These are phyloP conservation scores for Lentinus brumalis DNA, from an alignment of 768 basidiomycete genomes.

Conservation along the genomic window DNA sequence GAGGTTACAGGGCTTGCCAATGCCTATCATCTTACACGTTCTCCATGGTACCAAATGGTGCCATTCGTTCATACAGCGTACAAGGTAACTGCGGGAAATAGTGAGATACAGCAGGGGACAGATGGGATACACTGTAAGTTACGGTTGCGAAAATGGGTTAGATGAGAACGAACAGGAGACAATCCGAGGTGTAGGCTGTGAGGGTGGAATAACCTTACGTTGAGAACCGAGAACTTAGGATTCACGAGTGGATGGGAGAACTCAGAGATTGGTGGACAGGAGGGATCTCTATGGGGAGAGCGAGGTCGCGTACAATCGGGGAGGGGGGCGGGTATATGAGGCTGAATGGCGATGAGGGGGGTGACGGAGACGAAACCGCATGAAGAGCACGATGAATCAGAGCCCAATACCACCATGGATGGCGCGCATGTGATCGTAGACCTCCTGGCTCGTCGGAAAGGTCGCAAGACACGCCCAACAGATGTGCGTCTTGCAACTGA, in stretches of 20 bases:
- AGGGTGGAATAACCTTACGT: too few relatives aligned
- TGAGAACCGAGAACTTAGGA: too few relatives aligned
- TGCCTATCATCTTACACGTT: too few relatives aligned
- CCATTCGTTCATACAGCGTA: background rate
- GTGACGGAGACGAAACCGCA: background rate
- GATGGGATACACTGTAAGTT: too few relatives aligned
- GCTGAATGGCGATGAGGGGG: background rate
- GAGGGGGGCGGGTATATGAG: background rate
- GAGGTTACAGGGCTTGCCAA: too few relatives aligned
- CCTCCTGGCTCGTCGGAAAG: slow-evolving; percentile 65
- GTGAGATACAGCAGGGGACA: slow-evolving; percentile 3
- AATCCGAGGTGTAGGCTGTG: too few relatives aligned
- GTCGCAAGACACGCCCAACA: slow-evolving; percentile 81
- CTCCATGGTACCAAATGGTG: background rate
- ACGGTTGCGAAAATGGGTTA: too few relatives aligned
- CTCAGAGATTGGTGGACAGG: too few relatives aligned
- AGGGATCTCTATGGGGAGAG: too few relatives aligned
- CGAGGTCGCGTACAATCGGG: background rate
- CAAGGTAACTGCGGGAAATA: background rate
- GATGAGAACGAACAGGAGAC: too few relatives aligned
- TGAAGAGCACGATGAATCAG: slow-evolving; percentile 1
- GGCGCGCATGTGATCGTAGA: slow-evolving; percentile 77
- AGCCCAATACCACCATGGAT: slow-evolving; percentile 67
- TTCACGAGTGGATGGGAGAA: too few relatives aligned
- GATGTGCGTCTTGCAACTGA: slow-evolving; percentile 70